Evolutionary conservation across 2,329 filamentous ascomycete species (phyloP), one percentile per base, ranked within the genome.

Genomic region (Xylariaceae sp.): DNA sequence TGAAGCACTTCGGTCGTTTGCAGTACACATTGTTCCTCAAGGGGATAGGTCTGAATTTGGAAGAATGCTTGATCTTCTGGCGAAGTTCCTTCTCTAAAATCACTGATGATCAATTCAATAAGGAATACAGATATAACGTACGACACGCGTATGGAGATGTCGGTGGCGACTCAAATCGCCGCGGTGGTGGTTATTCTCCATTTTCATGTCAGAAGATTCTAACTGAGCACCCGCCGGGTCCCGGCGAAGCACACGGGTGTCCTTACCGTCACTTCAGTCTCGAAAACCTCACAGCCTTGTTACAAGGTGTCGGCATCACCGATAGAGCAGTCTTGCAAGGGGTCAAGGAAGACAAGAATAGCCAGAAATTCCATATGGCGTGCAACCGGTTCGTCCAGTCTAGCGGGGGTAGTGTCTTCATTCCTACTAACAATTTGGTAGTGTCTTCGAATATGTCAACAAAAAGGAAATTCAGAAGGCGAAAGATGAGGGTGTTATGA

Each of bases 21-120:
- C 93, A 98, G 68, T 98, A 97, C 72, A 88, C 88, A 0, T 80
- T 98, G 4, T 98, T 98, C 77, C 77, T 98, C 47, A 98, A 98
- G 68, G 93, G 93, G 34, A 89, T 97, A 48, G 93, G 93, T 0
- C 74, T 98, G 22, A 89, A 80, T 52, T 73, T 98, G n/a, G 90
- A 96, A 61, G 92, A 98, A 67, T 89, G 83, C 57, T 77, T 98
- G 20, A 58, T 89, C 11, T 98, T 98, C 73, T 98, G 93, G 93
- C 84, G 93, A 10, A 79, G 82, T 51, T 75, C 79, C 22, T 97
- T 98, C 77, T 83, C 82, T 64, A 86, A 89, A 55, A 82, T 94
- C 53, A 91, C 88, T 0, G 93, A 97, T 60, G 92, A 97, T 60
- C 85, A 85, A 27, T 98, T 97, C 77, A 94, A 94, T 69, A 97